Percentiles rank a stretch among this genome's conserved stretches.
Evolutionary conservation across 768 basidiomycete genomes (phyloP).

Genomic region (Rhodotorula sphaerocarpa): DNA sequence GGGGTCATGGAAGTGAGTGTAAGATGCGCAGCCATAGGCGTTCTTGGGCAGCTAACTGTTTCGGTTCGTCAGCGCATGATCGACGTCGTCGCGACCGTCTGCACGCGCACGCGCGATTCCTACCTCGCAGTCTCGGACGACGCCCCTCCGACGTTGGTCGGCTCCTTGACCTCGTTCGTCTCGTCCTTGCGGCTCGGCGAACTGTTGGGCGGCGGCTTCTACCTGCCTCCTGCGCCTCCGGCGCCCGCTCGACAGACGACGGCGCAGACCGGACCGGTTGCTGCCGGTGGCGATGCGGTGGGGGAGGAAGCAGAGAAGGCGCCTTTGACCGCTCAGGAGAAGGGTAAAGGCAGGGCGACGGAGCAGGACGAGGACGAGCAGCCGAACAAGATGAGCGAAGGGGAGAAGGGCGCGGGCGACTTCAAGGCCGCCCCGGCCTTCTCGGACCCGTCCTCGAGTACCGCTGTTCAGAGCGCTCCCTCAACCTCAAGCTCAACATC

Average conservation of each 20-base stretch:
- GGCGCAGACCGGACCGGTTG: not conserved
- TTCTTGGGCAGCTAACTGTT: not conserved
- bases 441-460: too few relatives aligned
- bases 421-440: too few relatives aligned
- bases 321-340: not conserved
- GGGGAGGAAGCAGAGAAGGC: not conserved
- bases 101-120: not conserved
- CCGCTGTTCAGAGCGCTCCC: too few relatives aligned
- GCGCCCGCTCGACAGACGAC: not conserved
- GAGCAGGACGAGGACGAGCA: not conserved
- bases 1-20: conserved; percentile 23
- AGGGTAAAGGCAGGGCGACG: conserved; percentile 5
- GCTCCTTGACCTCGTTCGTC: conserved; percentile 32
- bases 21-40: not conserved
- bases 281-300: too few relatives aligned
- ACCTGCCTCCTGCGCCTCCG: conserved; percentile 1
- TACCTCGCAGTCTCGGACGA: conserved; percentile 34
- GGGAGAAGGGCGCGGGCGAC: too few relatives aligned
- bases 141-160: conserved; percentile 25
- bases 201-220: conserved; percentile 6
- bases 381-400: too few relatives aligned
- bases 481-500: not conserved
- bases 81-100: conserved; percentile 13
- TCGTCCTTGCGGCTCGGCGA: conserved; percentile 22
- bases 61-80: conserved; percentile 20